Conservation (phyloP, 306 rosid genomes). For the Vachellia collinsii region DNA sequence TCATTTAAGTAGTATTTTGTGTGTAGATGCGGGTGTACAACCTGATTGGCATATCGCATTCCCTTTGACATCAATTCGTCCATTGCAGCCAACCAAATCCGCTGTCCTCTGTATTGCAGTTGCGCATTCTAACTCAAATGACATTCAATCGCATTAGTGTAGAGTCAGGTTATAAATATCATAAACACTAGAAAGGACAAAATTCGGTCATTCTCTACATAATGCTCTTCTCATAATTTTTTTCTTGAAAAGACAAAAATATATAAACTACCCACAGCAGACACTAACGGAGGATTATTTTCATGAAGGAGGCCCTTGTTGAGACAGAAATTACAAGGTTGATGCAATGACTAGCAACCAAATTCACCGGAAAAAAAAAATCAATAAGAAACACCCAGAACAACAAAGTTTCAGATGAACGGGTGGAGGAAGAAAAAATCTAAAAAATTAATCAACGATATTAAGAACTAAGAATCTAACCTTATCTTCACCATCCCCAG, state of each 20-base stretch:
- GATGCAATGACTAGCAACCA: background rate
- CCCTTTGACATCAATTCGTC: slow-evolving; percentile 87
- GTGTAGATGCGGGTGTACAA: slow-evolving; percentile 9
- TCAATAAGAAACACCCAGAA: background rate
- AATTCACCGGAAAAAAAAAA: background rate
- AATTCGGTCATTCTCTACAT: slow-evolving; percentile 20
- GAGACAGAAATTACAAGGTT: background rate
- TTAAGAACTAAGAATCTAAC: slow-evolving; percentile 43
- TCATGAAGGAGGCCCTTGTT: background rate
- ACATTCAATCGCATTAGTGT: slow-evolving; percentile 2
- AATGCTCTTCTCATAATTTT: background rate
- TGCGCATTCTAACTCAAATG: slow-evolving; percentile 51
- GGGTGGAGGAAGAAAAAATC: background rate
- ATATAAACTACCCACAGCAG: slow-evolving; percentile 14
- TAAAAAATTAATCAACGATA: slow-evolving; percentile 3
- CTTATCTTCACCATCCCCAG: slow-evolving; percentile 80
- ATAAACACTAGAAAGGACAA: slow-evolving; percentile 1
- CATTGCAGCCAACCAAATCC: slow-evolving; percentile 91
- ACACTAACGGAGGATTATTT: background rate
- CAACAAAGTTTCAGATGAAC: background rate
- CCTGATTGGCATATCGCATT: slow-evolving; percentile 87
- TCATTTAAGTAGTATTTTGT: background rate
- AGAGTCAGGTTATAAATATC: slow-evolving; percentile 7
- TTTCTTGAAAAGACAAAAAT: background rate
- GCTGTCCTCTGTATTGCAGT: slow-evolving; percentile 89